Evolutionary conservation across 1,284 basidiomycete genomes (phyloP).

Genomic region (Sanghuangporus baumii): DNA sequence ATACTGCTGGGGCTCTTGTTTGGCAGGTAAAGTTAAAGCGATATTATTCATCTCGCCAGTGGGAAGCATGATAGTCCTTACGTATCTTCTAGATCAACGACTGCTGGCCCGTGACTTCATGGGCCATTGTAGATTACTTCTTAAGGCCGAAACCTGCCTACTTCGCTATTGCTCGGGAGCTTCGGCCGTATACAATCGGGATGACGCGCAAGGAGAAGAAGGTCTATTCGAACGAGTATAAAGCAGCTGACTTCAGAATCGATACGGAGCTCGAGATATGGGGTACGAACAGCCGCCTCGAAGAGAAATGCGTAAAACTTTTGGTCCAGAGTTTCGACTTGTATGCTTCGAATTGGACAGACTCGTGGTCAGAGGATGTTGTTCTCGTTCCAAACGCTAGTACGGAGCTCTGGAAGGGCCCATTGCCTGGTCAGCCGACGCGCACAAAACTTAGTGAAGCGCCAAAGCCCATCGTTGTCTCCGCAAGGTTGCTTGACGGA

Average conservation of each 20-base stretch:
- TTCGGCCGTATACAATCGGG: conserved; percentile 71
- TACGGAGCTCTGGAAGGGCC: conserved; percentile 73
- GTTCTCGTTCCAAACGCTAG: conserved; percentile 68
- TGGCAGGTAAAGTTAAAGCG: conserved; percentile 56
- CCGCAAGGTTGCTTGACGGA: conserved; percentile 61
- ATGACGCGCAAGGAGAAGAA: conserved; percentile 73
- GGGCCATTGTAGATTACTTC: conserved; percentile 78
- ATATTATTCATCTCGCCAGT: not conserved
- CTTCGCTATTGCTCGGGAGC: conserved; percentile 65
- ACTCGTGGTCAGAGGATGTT: conserved; percentile 46
- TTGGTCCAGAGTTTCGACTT: conserved; percentile 71
- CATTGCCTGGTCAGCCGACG: conserved; percentile 61
- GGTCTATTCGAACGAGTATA: conserved; percentile 48
- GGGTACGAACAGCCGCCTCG: conserved; percentile 75
- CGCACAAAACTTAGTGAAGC: conserved; percentile 63
- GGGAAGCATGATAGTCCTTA: not conserved
- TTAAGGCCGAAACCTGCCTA: conserved; percentile 72
- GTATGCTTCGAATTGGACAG: conserved; percentile 46
- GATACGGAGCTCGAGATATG: conserved; percentile 69
- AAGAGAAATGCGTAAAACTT: conserved; percentile 50
- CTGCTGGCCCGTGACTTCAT: conserved; percentile 78
- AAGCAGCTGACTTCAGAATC: conserved; percentile 63
- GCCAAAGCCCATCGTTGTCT: conserved; percentile 67
- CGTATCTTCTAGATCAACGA: conserved; percentile 55
- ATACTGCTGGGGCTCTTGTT: conserved; percentile 72